These are phyloP conservation scores for Kazachstania psychrophila DNA, from an alignment of 805 yeast species.

Conservation along the genomic window DNA sequence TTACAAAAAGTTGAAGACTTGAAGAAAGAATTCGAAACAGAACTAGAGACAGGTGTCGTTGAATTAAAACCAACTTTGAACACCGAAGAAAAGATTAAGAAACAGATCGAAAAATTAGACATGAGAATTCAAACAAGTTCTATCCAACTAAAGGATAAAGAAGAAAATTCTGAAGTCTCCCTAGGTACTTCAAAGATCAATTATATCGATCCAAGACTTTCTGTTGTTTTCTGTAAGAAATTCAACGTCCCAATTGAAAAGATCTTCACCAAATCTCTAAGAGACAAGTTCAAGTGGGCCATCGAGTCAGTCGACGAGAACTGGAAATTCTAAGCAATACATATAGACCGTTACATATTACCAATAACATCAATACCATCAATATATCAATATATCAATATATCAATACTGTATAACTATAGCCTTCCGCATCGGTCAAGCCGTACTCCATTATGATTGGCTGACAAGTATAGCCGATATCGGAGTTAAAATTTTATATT, in stretches of 20 bases:
- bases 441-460: too few relatives aligned
- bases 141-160: constrained; percentile 79
- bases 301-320: constrained; percentile 79
- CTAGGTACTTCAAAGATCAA: constrained; percentile 88
- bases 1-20: constrained; percentile 46
- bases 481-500: neutral
- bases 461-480: neutral
- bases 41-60: constrained; percentile 49
- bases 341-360: neutral
- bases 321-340: constrained; percentile 59
- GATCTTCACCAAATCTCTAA: constrained; percentile 77
- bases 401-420: too few relatives aligned
- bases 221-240: constrained; percentile 82
- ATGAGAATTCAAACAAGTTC: constrained; percentile 58
- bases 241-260: constrained; percentile 86
- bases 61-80: constrained; percentile 42
- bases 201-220: constrained; percentile 88
- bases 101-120: constrained; percentile 63
- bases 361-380: neutral
- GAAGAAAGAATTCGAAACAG: constrained; percentile 43
- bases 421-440: too few relatives aligned
- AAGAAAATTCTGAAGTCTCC: constrained; percentile 89
- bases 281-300: constrained; percentile 95
- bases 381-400: neutral
- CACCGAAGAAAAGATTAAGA: constrained; percentile 59